A percentile compares a stretch with the other conserved stretches of the same genome.
phyloP scores from a whole-genome alignment of 2,329 filamentous ascomycete species.

The Colletotrichum orbiculare region DNA sequence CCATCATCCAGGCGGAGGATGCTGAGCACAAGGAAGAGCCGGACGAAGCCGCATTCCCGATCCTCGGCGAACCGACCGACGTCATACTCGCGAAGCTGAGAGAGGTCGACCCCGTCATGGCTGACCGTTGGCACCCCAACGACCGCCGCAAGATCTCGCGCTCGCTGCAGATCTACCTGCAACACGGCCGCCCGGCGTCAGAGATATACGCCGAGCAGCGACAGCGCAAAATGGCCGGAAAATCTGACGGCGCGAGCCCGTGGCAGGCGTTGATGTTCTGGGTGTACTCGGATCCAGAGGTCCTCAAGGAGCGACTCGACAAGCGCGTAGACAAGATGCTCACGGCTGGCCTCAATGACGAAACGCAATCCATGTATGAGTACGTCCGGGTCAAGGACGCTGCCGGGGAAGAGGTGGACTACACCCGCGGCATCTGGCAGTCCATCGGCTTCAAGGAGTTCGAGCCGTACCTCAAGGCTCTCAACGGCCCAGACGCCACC shows the following conservation, averaged over 20 bases:
- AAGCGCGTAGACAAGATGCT: slow-evolving; percentile 88
- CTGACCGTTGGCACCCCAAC: slow-evolving; percentile 91
- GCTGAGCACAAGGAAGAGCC: slow-evolving; percentile 9
- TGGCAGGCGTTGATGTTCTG: slow-evolving; percentile 81
- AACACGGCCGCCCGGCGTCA: slow-evolving; percentile 83
- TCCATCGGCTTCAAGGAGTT: slow-evolving; percentile 98
- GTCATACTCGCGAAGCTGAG: slow-evolving; percentile 77
- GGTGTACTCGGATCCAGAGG: slow-evolving; percentile 80
- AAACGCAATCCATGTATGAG: slow-evolving; percentile 58
- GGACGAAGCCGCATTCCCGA: slow-evolving; percentile 65
- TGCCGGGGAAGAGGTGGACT: slow-evolving; percentile 70
- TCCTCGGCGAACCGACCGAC: slow-evolving; percentile 78
- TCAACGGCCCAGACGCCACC: slow-evolving; percentile 42
- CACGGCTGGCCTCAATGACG: slow-evolving; percentile 60
- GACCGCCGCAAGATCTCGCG: slow-evolving; percentile 90
- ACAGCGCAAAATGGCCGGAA: slow-evolving; percentile 47
- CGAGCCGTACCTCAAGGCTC: slow-evolving; percentile 72
- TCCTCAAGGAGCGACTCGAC: slow-evolving; percentile 78
- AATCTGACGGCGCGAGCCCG: slow-evolving; percentile 38
- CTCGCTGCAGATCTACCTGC: slow-evolving; percentile 89
- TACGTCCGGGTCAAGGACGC: slow-evolving; percentile 49
- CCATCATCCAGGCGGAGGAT: slow-evolving; percentile 57
- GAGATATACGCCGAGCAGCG: slow-evolving; percentile 88
- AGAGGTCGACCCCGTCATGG: slow-evolving; percentile 90
- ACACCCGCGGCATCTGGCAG: slow-evolving; percentile 90